phyloP scores from a whole-genome alignment of 345 rosid genomes.

The Syzygium aromaticum region DNA sequence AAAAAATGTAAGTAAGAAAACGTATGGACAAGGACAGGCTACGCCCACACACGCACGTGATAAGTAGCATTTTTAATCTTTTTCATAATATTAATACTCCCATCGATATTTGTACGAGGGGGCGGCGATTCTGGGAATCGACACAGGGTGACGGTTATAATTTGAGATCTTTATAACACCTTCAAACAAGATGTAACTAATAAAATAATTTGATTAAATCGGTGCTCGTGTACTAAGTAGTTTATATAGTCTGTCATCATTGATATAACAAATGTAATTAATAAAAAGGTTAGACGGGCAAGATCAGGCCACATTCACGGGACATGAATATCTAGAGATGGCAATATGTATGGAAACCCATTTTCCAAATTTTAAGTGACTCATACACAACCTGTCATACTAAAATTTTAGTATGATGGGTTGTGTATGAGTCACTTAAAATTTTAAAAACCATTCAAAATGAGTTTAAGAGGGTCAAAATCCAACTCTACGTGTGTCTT shows the following conservation, averaged over 20 bases:
- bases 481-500: background rate
- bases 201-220: background rate
- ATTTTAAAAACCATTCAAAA: background rate
- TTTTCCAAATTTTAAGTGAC: background rate
- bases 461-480: fast-evolving
- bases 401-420: background rate
- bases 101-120: background rate
- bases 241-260: background rate
- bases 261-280: background rate
- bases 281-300: background rate
- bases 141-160: background rate
- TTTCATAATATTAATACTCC: background rate
- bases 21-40: background rate
- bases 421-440: background rate
- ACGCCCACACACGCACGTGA: background rate
- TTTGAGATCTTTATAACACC: background rate
- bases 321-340: background rate
- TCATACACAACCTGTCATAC: no score
- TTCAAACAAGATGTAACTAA: background rate
- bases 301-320: background rate
- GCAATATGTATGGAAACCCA: background rate
- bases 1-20: background rate
- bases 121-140: background rate
- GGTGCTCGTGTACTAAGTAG: background rate
- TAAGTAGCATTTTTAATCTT: background rate